Evolutionary conservation across 78 protist species (phyloP), one percentile per base, ranked within the genome.

Genomic region (Emiliania huxleyi): DNA sequence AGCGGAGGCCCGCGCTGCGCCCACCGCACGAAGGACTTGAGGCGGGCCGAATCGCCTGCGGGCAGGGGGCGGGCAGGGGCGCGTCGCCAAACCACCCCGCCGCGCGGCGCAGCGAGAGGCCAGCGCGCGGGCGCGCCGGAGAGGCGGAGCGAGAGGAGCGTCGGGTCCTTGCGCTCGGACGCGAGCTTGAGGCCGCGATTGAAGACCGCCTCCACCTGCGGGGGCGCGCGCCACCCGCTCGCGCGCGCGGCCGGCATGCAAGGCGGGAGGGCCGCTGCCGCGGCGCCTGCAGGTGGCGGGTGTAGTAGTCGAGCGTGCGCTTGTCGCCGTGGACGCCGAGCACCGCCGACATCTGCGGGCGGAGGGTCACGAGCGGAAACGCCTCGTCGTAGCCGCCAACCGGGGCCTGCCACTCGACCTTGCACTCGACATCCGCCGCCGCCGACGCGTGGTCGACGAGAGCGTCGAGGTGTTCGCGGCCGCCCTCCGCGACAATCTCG

Each of bases 21-120:
- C 87, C 87, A 79, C 3, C 87, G 87, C 44, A 79, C 87, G 87
- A 79, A 79, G 2, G 87, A 79, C 46, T 79, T 79, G 87, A 79
- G 87, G 40, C 46, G 87, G 43, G 15, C 29, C 35, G 49, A 12
- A 0, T 3, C 23, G 49, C n/a, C n/a, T n/a, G n/a, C n/a, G n/a
- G n/a, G n/a, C n/a, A n/a, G n/a, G n/a, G n/a, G n/a, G n/a, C n/a
- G n/a, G n/a, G n/a, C n/a, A n/a, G n/a, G n/a, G n/a, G n/a, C n/a
- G n/a, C n/a, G n/a, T n/a, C n/a, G n/a, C n/a, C n/a, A n/a, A n/a
- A n/a, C n/a, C n/a, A n/a, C n/a, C n/a, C n/a, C n/a, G n/a, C n/a
- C n/a, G n/a, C n/a, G n/a, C n/a, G n/a, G n/a, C n/a, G n/a, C n/a
- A n/a, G n/a, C n/a, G n/a, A n/a, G n/a, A n/a, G n/a, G n/a, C n/a